Evolutionary conservation across 805 yeast genomes (phyloP).

Genomic region (Nakazawaea pomicola): DNA sequence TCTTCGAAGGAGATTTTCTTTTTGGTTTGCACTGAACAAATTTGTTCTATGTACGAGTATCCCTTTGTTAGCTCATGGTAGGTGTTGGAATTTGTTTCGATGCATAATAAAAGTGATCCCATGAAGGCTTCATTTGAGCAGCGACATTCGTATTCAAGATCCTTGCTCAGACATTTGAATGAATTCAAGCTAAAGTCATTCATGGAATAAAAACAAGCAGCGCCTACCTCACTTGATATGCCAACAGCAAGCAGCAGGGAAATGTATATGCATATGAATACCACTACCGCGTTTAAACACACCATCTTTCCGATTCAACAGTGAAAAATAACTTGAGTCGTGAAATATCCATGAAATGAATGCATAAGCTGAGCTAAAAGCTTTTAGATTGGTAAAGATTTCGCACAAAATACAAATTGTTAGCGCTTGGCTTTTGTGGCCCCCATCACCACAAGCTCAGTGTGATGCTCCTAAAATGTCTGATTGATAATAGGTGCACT

Average conservation of each 20-base stretch:
- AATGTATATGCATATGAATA: too few relatives aligned
- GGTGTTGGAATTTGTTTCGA: slow-evolving; percentile 25
- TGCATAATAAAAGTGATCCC: slow-evolving; percentile 31
- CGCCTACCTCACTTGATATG: slow-evolving; percentile 29
- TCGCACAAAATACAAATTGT: too few relatives aligned
- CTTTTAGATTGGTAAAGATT: too few relatives aligned
- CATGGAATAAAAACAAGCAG: slow-evolving; percentile 30
- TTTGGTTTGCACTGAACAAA: slow-evolving; percentile 28
- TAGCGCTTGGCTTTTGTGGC: too few relatives aligned
- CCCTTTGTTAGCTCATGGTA: slow-evolving; percentile 25
- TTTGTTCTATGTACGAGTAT: slow-evolving; percentile 27
- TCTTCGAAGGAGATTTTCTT: slow-evolving; percentile 22
- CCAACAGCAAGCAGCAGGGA: slow-evolving; percentile 21
- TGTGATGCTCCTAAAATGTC: too few relatives aligned
- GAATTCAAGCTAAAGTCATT: slow-evolving; percentile 28
- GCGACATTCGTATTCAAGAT: slow-evolving; percentile 29
- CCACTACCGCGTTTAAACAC: too few relatives aligned
- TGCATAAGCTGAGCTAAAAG: too few relatives aligned
- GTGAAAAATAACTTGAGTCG: too few relatives aligned
- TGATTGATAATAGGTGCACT: too few relatives aligned
- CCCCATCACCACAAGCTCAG: too few relatives aligned
- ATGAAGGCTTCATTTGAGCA: slow-evolving; percentile 29
- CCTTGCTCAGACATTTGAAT: slow-evolving; percentile 28
- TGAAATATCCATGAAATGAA: too few relatives aligned
- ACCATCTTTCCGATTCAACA: too few relatives aligned